These are phyloP conservation scores for Rhizopogon vesiculosus DNA, from an alignment of 768 basidiomycete species.

Conservation along the genomic window DNA sequence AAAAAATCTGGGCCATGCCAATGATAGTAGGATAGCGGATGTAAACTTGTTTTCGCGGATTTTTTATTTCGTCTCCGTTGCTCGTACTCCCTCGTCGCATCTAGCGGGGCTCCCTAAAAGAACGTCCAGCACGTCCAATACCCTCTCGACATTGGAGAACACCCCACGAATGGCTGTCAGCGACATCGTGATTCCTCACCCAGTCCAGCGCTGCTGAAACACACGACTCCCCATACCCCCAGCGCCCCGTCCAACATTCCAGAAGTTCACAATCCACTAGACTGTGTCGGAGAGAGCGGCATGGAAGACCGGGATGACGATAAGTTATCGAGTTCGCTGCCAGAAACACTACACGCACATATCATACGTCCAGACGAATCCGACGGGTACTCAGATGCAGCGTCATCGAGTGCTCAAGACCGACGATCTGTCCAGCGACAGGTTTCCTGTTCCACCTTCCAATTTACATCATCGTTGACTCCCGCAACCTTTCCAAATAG, in stretches of 20 bases:
- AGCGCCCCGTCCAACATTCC: background rate
- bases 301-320: constrained; percentile 8
- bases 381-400: constrained; percentile 2
- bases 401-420: constrained; percentile 4
- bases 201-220: constrained; percentile 12
- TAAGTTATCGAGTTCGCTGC: constrained; percentile 4
- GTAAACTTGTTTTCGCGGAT: constrained; percentile 18
- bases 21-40: constrained; percentile 24
- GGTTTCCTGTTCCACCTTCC: background rate
- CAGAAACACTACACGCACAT: constrained; percentile 7
- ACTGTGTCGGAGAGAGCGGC: constrained; percentile 2
- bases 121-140: constrained; percentile 4
- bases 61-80: constrained; percentile 26
- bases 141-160: constrained; percentile 8
- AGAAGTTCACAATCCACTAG: background rate
- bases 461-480: constrained; percentile 1
- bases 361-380: background rate
- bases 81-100: constrained; percentile 10
- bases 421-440: constrained; percentile 1
- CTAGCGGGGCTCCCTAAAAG: constrained; percentile 4
- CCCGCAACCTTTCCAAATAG: constrained; percentile 7
- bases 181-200: constrained; percentile 9
- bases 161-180: constrained; percentile 19
- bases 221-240: constrained; percentile 2
- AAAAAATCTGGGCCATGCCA: constrained; percentile 3